Evolutionary conservation across 148 eudicot genomes (phyloP).

Genomic region (Salicornia ramosissima): DNA sequence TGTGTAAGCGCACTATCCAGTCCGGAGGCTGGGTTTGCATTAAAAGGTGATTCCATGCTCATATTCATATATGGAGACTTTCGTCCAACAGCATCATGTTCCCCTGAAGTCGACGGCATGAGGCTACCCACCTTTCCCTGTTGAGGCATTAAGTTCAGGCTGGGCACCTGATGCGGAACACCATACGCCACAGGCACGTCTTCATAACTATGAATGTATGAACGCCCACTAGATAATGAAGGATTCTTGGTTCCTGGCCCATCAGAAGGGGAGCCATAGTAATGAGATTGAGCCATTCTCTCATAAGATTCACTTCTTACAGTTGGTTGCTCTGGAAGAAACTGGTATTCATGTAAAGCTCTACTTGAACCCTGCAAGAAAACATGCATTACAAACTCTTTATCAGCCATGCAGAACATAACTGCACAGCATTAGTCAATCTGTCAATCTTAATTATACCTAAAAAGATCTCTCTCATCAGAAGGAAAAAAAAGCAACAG

Average conservation of each 20-base stretch:
- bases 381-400: constrained; percentile 8
- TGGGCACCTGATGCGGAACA: constrained; percentile 46
- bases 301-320: constrained; percentile 61
- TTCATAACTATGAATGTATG: constrained; percentile 51
- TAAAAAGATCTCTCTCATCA: no score
- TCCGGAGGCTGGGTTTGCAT: constrained; percentile 44
- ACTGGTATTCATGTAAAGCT: constrained; percentile 77
- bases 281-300: constrained; percentile 57
- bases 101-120: constrained; percentile 54
- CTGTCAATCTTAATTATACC: no score
- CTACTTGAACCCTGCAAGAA: constrained; percentile 55
- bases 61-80: constrained; percentile 35
- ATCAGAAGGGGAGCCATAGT: constrained; percentile 53
- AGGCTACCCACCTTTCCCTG: constrained; percentile 46
- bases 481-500: no score
- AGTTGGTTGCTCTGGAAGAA: constrained; percentile 90
- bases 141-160: constrained; percentile 54
- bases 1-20: constrained; percentile 42
- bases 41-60: constrained; percentile 43
- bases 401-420: not conserved
- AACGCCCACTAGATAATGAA: constrained; percentile 44
- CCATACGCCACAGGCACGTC: constrained; percentile 50
- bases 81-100: constrained; percentile 35
- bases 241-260: constrained; percentile 43
- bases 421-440: no score